Evolutionary conservation across 176 grass and related monocot species (phyloP).

Genomic region (Oryza brachyantha): DNA sequence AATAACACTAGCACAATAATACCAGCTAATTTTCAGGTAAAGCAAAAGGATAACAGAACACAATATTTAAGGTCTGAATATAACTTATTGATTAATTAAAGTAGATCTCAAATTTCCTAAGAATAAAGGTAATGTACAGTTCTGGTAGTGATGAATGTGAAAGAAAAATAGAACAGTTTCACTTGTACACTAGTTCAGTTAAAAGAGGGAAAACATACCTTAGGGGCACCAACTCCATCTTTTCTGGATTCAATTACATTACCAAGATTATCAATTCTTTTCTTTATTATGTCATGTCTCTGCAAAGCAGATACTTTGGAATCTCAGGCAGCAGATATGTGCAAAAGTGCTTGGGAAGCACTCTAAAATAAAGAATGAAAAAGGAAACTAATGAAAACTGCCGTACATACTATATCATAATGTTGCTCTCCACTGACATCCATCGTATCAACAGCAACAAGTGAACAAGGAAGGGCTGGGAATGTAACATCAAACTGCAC

Average conservation of each 20-base stretch:
- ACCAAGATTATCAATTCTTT: constrained; percentile 76
- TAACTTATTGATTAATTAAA: not conserved
- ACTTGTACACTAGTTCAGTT: not conserved
- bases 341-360: constrained; percentile 6
- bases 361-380: constrained; percentile 35
- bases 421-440: constrained; percentile 99
- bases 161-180: constrained; percentile 18
- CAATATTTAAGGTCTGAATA: not conserved
- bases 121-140: constrained; percentile 6
- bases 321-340: constrained; percentile 23
- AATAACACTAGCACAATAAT: not conserved
- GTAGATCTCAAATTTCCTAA: not conserved
- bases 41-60: not conserved
- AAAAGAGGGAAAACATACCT: constrained; percentile 50
- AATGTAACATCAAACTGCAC: constrained; percentile 99
- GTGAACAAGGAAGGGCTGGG: constrained; percentile 85
- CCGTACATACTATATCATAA: constrained; percentile 91
- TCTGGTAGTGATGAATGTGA: constrained; percentile 12
- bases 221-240: constrained; percentile 74
- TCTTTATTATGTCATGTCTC: constrained; percentile 98
- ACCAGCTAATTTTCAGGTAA: constrained; percentile 4
- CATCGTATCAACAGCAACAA: constrained; percentile 95
- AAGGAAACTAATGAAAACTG: constrained; percentile 28
- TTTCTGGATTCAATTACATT: constrained; percentile 93
- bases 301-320: constrained; percentile 43